These are phyloP conservation scores for Ophiostoma triangulosporum DNA, from an alignment of 2,329 filamentous ascomycete genomes.

Conservation along the genomic window DNA sequence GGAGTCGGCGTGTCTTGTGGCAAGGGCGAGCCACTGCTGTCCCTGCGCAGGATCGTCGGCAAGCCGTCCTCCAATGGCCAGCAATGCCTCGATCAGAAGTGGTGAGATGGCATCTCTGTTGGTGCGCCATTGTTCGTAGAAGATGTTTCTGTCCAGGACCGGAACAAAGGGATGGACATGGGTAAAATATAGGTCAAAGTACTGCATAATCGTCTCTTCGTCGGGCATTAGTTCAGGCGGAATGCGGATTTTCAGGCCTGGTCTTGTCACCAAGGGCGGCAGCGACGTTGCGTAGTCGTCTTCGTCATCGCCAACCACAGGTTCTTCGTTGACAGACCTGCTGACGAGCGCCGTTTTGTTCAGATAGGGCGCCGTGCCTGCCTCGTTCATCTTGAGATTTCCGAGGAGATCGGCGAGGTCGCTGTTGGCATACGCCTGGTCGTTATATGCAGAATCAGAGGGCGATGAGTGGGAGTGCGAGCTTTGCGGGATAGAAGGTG, in stretches of 20 bases:
- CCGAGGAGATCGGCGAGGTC: conserved; percentile 72
- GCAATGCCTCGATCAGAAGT: conserved; percentile 76
- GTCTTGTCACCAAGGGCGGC: conserved; percentile 52
- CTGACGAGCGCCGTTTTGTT: conserved; percentile 36
- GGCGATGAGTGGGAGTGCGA: conserved; percentile 27
- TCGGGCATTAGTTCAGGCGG: conserved; percentile 87
- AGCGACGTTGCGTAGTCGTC: conserved; percentile 61
- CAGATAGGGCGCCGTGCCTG: conserved; percentile 78
- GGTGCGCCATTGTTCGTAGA: conserved; percentile 83
- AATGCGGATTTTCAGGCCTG: conserved; percentile 71
- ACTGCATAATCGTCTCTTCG: conserved; percentile 66
- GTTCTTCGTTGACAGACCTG: conserved; percentile 33
- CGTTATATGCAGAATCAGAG: conserved; percentile 33
- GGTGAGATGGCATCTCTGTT: conserved; percentile 78
- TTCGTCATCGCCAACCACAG: conserved; percentile 51
- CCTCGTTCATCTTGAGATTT: conserved; percentile 74
- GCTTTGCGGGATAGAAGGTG: conserved; percentile 34
- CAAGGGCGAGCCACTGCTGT: conserved; percentile 84
- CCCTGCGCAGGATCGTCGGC: conserved; percentile 74
- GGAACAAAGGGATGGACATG: conserved; percentile 90
- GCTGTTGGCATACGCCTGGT: conserved; percentile 51
- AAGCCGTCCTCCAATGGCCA: conserved; percentile 74
- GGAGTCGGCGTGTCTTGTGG: conserved; percentile 77
- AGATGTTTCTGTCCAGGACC: conserved; percentile 66
- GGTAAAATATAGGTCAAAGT: conserved; percentile 81